phyloP scores from a whole-genome alignment of 192 early-diverging fungal species.

The Glomus cerebriforme region DNA sequence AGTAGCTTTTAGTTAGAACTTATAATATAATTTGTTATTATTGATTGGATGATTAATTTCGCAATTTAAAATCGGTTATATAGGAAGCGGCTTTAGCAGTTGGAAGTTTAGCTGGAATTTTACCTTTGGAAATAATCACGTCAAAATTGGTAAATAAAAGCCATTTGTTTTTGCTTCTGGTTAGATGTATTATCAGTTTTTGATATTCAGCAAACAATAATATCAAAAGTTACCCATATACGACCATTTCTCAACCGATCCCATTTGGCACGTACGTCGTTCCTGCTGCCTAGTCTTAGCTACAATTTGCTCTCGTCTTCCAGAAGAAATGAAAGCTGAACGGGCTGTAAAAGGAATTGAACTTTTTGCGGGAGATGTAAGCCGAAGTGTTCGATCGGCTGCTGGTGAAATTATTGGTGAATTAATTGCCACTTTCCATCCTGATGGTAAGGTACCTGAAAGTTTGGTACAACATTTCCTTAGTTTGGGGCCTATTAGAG shows the following conservation, averaged over 20 bases:
- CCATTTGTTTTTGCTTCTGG: conserved; percentile 8
- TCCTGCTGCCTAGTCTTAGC: conserved; percentile 55
- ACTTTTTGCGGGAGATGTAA: conserved; percentile 54
- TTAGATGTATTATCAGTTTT: conserved; percentile 21
- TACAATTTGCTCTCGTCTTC: conserved; percentile 48
- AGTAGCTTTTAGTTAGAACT: background rate
- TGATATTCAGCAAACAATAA: conserved; percentile 43
- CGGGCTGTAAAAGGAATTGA: conserved; percentile 53
- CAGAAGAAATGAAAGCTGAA: conserved; percentile 44
- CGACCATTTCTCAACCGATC: conserved; percentile 49
- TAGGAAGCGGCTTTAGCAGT: conserved; percentile 47
- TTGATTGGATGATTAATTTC: background rate
- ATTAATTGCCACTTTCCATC: conserved; percentile 57
- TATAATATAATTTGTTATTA: background rate
- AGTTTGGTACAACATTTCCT: conserved; percentile 53
- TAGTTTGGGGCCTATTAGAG: conserved; percentile 41
- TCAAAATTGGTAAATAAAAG: conserved; percentile 30
- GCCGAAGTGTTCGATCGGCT: conserved; percentile 54
- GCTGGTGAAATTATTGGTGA: conserved; percentile 60
- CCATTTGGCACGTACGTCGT: conserved; percentile 62
- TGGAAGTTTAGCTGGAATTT: conserved; percentile 43
- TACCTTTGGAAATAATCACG: conserved; percentile 30
- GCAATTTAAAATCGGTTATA: background rate
- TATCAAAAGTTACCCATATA: conserved; percentile 53
- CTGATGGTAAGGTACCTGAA: conserved; percentile 49